A percentile compares a stretch with the other conserved stretches of the same genome.
Conservation (phyloP, 805 yeast genomes). For the Schwanniomyces polymorphus region DNA sequence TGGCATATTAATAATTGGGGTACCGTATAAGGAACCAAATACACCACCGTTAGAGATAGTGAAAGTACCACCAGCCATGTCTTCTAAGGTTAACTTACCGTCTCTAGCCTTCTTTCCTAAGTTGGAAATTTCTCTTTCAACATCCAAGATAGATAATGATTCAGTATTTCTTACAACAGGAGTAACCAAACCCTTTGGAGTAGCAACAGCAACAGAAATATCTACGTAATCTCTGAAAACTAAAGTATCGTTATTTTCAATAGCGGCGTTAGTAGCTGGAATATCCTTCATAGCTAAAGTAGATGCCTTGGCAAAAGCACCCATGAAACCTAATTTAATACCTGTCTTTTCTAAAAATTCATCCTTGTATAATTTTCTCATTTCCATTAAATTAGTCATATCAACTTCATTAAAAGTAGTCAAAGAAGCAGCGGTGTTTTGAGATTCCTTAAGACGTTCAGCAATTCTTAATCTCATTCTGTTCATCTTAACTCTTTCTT, state of each 20-base stretch:
- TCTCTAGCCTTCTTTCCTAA: slow-evolving; percentile 95
- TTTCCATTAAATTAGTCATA: slow-evolving; percentile 86
- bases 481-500: slow-evolving; percentile 95
- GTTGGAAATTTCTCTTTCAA: slow-evolving; percentile 80
- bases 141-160: slow-evolving; percentile 80
- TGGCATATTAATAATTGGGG: slow-evolving; percentile 97
- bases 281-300: slow-evolving; percentile 90
- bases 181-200: slow-evolving; percentile 98
- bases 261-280: slow-evolving; percentile 94
- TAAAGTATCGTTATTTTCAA: slow-evolving; percentile 87
- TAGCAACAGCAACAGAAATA: slow-evolving; percentile 95
- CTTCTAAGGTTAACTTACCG: slow-evolving; percentile 93
- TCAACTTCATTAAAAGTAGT: slow-evolving; percentile 98
- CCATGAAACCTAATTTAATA: slow-evolving; percentile 97
- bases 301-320: slow-evolving; percentile 92
- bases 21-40: slow-evolving; percentile 95
- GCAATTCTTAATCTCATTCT: slow-evolving; percentile 99
- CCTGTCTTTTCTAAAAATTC: slow-evolving; percentile 93
- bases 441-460: slow-evolving; percentile 98
- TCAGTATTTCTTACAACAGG: slow-evolving; percentile 98
- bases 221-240: slow-evolving; percentile 96
- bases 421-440: slow-evolving; percentile 96
- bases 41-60: slow-evolving; percentile 99
- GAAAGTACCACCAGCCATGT: slow-evolving; percentile 99
- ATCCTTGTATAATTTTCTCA: slow-evolving; percentile 96